phyloP scores from a whole-genome alignment of 108 stramenopile genomes.

The Bacterosira constricta region DNA sequence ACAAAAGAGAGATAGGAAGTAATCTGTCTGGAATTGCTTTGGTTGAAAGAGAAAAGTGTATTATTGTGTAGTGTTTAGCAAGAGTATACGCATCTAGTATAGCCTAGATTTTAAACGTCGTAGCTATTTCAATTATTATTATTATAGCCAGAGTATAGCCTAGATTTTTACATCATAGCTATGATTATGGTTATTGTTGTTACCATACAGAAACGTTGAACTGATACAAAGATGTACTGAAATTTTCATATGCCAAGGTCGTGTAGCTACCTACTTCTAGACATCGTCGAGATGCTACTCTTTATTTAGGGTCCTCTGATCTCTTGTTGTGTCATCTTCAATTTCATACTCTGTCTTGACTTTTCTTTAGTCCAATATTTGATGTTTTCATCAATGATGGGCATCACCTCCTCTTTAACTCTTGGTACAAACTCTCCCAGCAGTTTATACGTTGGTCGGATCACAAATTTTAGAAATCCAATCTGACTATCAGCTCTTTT shows the following conservation, averaged over 20 bases:
- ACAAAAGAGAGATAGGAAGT: no score
- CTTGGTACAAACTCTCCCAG: slow-evolving; percentile 56
- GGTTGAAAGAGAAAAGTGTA: no score
- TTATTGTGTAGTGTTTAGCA: no score
- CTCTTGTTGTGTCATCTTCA: no score
- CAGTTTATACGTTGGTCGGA: slow-evolving; percentile 64
- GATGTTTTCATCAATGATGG: slow-evolving; percentile 47
- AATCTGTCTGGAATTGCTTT: no score
- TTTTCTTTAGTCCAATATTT: slow-evolving; percentile 47
- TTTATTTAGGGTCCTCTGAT: no score
- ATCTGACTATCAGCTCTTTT: slow-evolving; percentile 72
- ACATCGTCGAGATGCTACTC: no score
- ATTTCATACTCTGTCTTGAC: neutral
- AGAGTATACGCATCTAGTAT: no score
- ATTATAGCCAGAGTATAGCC: no score
- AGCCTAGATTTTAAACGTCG: no score
- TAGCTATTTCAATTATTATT: no score
- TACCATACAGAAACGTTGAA: neutral
- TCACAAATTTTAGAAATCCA: slow-evolving; percentile 85
- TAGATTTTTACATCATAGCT: no score
- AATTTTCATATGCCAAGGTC: neutral
- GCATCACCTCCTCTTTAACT: slow-evolving; percentile 45
- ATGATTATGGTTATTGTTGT: neutral
- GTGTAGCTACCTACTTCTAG: neutral
- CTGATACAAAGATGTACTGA: neutral